These are phyloP conservation scores for Nakazawaea holstii DNA, from an alignment of 805 yeast species.

Conservation along the genomic window DNA sequence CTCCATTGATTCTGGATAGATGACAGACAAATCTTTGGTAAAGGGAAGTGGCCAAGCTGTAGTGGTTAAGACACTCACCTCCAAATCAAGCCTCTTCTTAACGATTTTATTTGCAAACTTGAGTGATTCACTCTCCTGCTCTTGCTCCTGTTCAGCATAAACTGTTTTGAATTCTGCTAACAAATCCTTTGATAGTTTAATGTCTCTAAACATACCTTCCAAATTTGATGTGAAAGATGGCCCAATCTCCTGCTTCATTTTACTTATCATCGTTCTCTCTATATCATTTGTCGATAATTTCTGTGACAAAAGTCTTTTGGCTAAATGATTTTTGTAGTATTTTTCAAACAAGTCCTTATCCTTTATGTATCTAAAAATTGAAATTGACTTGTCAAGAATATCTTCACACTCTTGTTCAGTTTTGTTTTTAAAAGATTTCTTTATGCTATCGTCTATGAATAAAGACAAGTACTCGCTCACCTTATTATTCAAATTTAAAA, in stretches of 20 bases:
- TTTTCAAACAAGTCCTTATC: slow-evolving; percentile 87
- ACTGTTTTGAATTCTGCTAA: slow-evolving; percentile 31
- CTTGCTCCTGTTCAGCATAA: slow-evolving; percentile 13
- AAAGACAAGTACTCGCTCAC: slow-evolving; percentile 52
- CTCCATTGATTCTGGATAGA: slow-evolving; percentile 39
- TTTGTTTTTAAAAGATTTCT: slow-evolving; percentile 42
- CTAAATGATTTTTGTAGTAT: slow-evolving; percentile 79
- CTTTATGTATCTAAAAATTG: slow-evolving; percentile 59
- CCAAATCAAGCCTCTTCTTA: slow-evolving; percentile 33
- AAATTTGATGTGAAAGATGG: slow-evolving; percentile 71
- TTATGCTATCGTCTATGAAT: slow-evolving; percentile 53
- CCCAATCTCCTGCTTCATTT: slow-evolving; percentile 73
- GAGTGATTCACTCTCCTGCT: slow-evolving; percentile 9
- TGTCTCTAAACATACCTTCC: slow-evolving; percentile 84
- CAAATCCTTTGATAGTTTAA: slow-evolving; percentile 49
- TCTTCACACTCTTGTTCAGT: slow-evolving; percentile 39
- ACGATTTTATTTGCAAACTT: not conserved
- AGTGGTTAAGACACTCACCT: slow-evolving; percentile 51
- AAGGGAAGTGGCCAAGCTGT: slow-evolving; percentile 65
- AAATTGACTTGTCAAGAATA: slow-evolving; percentile 48
- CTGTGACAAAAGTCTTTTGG: slow-evolving; percentile 63
- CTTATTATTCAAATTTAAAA: slow-evolving; percentile 45
- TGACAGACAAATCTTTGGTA: slow-evolving; percentile 28
- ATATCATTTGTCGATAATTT: slow-evolving; percentile 45
- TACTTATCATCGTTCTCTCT: slow-evolving; percentile 64